Base-by-base conservation (phyloP, 78 protist species). In the Diacronema lutheri region DNA sequence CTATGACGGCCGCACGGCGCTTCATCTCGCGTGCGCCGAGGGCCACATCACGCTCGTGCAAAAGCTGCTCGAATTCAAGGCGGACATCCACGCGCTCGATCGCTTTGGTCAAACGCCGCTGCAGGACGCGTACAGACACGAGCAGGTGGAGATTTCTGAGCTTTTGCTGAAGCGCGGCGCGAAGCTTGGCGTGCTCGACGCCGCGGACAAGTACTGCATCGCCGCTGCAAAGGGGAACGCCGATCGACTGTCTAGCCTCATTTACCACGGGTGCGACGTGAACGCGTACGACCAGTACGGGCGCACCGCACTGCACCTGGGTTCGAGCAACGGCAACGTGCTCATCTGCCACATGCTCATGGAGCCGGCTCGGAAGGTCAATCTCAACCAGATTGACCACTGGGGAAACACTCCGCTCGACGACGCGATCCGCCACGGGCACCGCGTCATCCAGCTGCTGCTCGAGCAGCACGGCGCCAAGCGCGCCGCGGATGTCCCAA, bases 1-100 rank as follows among this genome's bases (percentile, higher is more conserved):
- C 74, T 89, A 93, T 71, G 92, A 91, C 80, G 37, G 62, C 38
- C 90, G 94, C n/a, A 86, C 90, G 23, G 76, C 95, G 25, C 73
- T 92, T 26, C 94, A 94, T 57, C 56, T 94, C 4, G 96, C 96
- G 2, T 85, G 92, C 7, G 31, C 65, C 23, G 95, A 88, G 29
- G 95, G 94, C 11, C 83, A 87, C 37, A 33, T 83, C 7, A 89
- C 85, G 20, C 69, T 44, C 26, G 90, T 94, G 10, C 20, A 65
- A 57, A 37, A 11, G 12, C 65, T 94, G 35, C 26, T 86, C 11
- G 50, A 56, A 25, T 7, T 0, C 85, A 93, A 84, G 0, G 89
- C 88, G 19, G 60, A 44, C 77, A 26, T 62, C 37, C 41, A 66
- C 68, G 26, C 56, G 20, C 12, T 26, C 31, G 96, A 92, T 41